Evolutionary conservation across 495 filamentous ascomycete species (phyloP), one percentile per base, ranked within the genome.

Genomic region (Rostrohypoxylon terebratum): DNA sequence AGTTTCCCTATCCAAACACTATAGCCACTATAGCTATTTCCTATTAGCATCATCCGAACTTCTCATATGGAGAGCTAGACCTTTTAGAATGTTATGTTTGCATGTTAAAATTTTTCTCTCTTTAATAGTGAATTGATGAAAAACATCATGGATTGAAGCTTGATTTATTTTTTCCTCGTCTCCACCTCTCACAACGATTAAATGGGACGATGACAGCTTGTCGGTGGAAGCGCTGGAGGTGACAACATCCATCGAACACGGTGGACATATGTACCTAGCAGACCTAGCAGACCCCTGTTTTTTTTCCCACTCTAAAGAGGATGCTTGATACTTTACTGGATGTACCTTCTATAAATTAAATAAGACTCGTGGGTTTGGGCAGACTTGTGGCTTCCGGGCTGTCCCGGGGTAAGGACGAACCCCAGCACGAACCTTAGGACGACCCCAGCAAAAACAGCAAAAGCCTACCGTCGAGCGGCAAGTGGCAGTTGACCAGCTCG

Each of bases 171-270:
- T 51, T 51, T 33, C 3, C 23, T 59, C 16, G 58, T 72, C 58
- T 48, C 69, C 51, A 55, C 51, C 14, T 34, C 31, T 28, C 58
- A 67, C 63, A 63, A n/a, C 42, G 51, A 55, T 63, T 42, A 63
- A 68, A 68, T 67, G 64, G 69, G 59, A 68, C 64, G 69, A 72
- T 72, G 69, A 72, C 53, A 72, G 59, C 59, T 62, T 25, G 57
- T 66, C 28, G 31, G 36, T 50, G 63, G 63, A 66, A 72, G 42
- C 14, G 28, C 53, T 44, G 16, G 18, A 14, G 23, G 16, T 55
- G 68, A 68, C 65, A 55, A 55, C 50, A 72, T 60, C 59, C 50
- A 72, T 60, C 59, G 66, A 59, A 59, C 42, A 58, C 53, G 44
- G 67, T 64, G 60, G 44, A 50, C 53, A 28, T 28, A 3, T 5